A percentile compares a stretch with the other conserved stretches of the same genome.
phyloP scores from a whole-genome alignment of 345 rosid species.

The Citrus maxima region DNA sequence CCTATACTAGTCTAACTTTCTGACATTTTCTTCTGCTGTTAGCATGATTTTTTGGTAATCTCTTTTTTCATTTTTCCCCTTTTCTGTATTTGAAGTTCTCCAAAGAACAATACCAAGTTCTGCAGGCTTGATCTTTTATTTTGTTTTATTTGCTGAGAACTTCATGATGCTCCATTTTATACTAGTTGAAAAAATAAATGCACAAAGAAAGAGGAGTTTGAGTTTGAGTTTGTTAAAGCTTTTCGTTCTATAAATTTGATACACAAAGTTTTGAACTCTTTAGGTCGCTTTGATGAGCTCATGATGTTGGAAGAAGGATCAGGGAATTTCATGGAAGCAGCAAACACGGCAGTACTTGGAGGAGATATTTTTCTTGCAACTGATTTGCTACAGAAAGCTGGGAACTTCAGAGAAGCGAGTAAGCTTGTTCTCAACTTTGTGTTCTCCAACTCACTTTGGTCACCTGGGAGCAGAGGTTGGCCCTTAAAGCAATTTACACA shows the following conservation, averaged over 20 bases:
- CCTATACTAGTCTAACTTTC: too few species aligned
- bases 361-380: conserved; percentile 32
- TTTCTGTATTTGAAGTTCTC: neutral
- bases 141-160: neutral
- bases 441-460: conserved; percentile 42
- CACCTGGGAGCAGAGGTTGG: conserved; percentile 38
- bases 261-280: conserved; percentile 11
- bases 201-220: too few species aligned
- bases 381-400: conserved; percentile 31
- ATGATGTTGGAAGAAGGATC: conserved; percentile 27
- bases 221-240: too few species aligned
- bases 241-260: too few species aligned
- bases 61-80: too few species aligned
- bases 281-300: neutral
- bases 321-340: conserved; percentile 32
- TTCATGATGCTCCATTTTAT: neutral
- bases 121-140: neutral
- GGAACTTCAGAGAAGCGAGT: conserved; percentile 28
- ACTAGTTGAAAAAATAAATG: conserved; percentile 7
- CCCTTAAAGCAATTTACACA: conserved; percentile 34
- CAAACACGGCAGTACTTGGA: conserved; percentile 26
- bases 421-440: conserved; percentile 30
- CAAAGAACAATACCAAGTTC: conserved; percentile 25
- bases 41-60: too few species aligned
- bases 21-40: too few species aligned